phyloP scores from a whole-genome alignment of 192 early-diverging fungal genomes.

The Funneliformis mosseae region DNA sequence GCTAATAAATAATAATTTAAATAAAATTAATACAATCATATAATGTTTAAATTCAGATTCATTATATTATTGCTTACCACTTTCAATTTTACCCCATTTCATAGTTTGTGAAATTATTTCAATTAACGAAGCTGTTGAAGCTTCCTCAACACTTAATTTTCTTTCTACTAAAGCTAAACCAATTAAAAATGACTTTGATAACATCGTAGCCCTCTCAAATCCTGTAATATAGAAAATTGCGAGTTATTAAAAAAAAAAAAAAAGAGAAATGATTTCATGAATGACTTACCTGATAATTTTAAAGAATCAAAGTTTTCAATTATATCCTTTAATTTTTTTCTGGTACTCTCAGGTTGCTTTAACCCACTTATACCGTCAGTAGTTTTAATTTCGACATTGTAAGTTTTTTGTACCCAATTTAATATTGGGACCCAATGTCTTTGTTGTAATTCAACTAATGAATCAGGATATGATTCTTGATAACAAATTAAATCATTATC shows the following conservation, averaged over 20 bases:
- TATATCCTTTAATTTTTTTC: conserved; percentile 55
- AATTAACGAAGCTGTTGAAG: conserved; percentile 76
- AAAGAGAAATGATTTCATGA: not conserved
- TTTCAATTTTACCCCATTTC: conserved; percentile 74
- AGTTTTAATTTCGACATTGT: conserved; percentile 67
- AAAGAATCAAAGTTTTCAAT: conserved; percentile 65
- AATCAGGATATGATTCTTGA: conserved; percentile 77
- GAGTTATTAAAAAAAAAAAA: not conserved
- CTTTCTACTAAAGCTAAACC: conserved; percentile 85
- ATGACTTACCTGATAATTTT: conserved; percentile 63
- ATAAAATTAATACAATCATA: not conserved
- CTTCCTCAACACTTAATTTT: conserved; percentile 71
- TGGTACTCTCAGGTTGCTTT: conserved; percentile 65
- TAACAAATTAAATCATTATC: conserved; percentile 90
- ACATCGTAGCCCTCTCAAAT: conserved; percentile 85
- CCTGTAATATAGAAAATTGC: conserved; percentile 47
- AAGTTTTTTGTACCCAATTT: conserved; percentile 69
- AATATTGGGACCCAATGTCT: conserved; percentile 80
- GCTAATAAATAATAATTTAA: not conserved
- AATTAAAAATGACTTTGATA: conserved; percentile 89
- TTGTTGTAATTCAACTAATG: conserved; percentile 78
- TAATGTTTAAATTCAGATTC: not conserved
- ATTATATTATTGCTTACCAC: conserved; percentile 35
- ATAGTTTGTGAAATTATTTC: conserved; percentile 88
- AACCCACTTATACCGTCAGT: conserved; percentile 73